Percentiles rank a stretch among this genome's conserved stretches.
These are phyloP conservation scores for Quercus cerris DNA, from an alignment of 306 rosid species.

Conservation along the genomic window DNA sequence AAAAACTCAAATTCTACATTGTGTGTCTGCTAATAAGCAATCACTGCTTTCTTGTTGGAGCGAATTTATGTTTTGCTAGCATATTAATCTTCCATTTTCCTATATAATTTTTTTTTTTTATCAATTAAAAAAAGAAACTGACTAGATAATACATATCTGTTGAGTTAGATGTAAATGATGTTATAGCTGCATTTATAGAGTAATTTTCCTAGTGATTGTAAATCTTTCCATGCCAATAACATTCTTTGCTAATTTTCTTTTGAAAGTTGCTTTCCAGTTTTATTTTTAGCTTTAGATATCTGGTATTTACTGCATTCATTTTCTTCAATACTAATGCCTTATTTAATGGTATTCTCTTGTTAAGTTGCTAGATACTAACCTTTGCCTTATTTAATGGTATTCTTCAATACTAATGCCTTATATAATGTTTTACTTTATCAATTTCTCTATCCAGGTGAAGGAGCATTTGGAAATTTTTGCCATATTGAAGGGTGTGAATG, in stretches of 20 bases:
- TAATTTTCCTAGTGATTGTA: not conserved
- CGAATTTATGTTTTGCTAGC: no score
- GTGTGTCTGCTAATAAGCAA: not conserved
- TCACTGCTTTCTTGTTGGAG: no score
- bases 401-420: not conserved
- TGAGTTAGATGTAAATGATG: no score
- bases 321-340: not conserved
- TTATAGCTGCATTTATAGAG: no score
- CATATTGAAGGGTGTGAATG: conserved; percentile 77
- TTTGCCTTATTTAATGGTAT: conserved; percentile 11
- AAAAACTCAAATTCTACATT: not conserved
- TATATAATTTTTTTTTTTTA: no score
- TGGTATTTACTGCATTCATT: not conserved
- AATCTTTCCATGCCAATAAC: not conserved
- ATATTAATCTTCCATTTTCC: no score
- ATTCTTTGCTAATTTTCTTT: not conserved
- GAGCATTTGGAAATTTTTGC: conserved; percentile 96
- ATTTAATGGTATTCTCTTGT: not conserved
- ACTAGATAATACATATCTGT: no score
- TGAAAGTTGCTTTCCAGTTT: not conserved
- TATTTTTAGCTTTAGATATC: not conserved
- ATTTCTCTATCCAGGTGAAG: conserved; percentile 57
- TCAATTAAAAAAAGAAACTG: no score
- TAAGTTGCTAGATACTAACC: not conserved
- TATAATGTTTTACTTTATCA: conserved; percentile 13